Evolutionary conservation across 2,329 filamentous ascomycete genomes (phyloP).

Genomic region (Exophiala calicioides): DNA sequence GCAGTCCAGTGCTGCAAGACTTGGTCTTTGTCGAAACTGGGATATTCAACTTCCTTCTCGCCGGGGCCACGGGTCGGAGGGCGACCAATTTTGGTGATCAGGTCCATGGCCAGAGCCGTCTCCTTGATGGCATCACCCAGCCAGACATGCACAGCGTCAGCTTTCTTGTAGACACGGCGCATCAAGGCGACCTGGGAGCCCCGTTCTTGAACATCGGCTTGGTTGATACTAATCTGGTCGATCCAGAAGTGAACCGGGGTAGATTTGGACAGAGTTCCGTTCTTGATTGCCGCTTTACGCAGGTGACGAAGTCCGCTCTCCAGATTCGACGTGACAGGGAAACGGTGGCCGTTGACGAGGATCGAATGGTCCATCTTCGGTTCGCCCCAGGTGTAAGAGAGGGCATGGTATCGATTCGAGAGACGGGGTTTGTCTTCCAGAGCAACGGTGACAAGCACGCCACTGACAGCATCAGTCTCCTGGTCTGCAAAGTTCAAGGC

Average conservation of each 20-base stretch:
- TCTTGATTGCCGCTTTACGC: constrained; percentile 3
- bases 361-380: constrained; percentile 6
- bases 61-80: constrained; percentile 9
- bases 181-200: constrained; percentile 22
- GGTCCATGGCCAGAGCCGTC: constrained; percentile 13
- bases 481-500: constrained; percentile 5
- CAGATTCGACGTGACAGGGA: constrained; percentile 5
- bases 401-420: constrained; percentile 11
- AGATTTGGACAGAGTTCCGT: background rate
- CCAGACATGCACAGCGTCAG: constrained; percentile 24
- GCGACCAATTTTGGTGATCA: constrained; percentile 14
- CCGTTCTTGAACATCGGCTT: constrained; percentile 23
- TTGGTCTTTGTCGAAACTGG: constrained; percentile 5
- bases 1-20: constrained; percentile 4
- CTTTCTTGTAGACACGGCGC: constrained; percentile 23
- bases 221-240: constrained; percentile 23
- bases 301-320: constrained; percentile 8
- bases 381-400: constrained; percentile 13
- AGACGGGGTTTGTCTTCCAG: constrained; percentile 1
- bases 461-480: constrained; percentile 1
- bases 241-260: constrained; percentile 6
- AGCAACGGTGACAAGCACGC: background rate
- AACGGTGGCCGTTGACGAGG: constrained; percentile 3
- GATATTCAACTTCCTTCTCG: constrained; percentile 12
- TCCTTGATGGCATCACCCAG: constrained; percentile 21